Conservation (phyloP, 1,139 yeast species). For the Hemisphaericaspora subhashii region DNA sequence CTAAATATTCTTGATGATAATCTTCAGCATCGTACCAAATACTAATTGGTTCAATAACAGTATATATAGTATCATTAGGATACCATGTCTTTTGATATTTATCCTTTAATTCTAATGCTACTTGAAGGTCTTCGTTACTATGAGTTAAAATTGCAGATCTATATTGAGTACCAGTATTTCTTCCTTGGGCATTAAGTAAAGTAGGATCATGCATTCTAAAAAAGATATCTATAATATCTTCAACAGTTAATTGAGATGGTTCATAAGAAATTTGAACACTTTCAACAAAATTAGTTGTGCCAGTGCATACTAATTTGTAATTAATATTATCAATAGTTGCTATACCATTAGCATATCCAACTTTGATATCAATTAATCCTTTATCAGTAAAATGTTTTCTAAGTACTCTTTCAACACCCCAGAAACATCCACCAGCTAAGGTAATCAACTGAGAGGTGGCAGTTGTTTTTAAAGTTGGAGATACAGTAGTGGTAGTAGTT, state of each 20-base stretch:
- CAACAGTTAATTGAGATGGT: constrained; percentile 58
- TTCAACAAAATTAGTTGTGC: constrained; percentile 73
- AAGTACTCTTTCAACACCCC: constrained; percentile 92
- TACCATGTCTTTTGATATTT: constrained; percentile 42
- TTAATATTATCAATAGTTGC: constrained; percentile 51
- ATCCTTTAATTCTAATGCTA: constrained; percentile 30
- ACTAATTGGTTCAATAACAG: constrained; percentile 68
- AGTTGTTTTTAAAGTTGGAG: constrained; percentile 39
- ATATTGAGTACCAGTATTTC: constrained; percentile 82
- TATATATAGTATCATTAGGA: constrained; percentile 50
- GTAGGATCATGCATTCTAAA: constrained; percentile 84
- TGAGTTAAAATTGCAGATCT: constrained; percentile 75
- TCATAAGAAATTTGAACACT: constrained; percentile 80
- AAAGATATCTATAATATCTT: constrained; percentile 75
- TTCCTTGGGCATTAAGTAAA: constrained; percentile 65
- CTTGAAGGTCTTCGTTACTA: constrained; percentile 38
- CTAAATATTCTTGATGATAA: constrained; percentile 82
- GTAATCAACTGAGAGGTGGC: constrained; percentile 52
- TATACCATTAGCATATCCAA: constrained; percentile 87
- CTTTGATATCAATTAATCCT: constrained; percentile 74
- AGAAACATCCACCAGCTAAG: constrained; percentile 85
- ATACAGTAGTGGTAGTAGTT: constrained; percentile 24
- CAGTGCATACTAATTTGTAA: constrained; percentile 75
- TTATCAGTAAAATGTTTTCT: constrained; percentile 60
- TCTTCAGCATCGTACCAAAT: constrained; percentile 90